These are phyloP conservation scores for Zymoseptoria pseudotritici DNA, from an alignment of 2,329 filamentous ascomycete species.

Conservation along the genomic window DNA sequence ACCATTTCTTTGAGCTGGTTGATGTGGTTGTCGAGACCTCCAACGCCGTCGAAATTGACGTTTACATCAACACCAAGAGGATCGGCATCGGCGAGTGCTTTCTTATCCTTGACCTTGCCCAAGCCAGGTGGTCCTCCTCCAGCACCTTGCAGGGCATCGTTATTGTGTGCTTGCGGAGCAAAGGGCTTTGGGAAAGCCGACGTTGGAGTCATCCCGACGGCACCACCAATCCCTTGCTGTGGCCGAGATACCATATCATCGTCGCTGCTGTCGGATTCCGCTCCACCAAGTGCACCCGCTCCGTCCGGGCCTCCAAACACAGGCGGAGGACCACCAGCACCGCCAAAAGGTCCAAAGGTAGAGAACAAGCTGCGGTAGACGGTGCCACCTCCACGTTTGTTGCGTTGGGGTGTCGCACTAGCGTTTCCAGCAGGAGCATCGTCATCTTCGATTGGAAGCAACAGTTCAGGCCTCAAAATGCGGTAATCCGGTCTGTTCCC, in stretches of 20 bases:
- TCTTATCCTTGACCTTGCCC: slow-evolving; percentile 88
- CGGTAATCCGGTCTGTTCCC: slow-evolving; percentile 76
- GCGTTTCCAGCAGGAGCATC: slow-evolving; percentile 57
- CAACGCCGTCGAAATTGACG: slow-evolving; percentile 90
- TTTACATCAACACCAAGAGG: slow-evolving; percentile 87
- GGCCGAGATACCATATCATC: slow-evolving; percentile 60
- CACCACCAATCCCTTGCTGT: slow-evolving; percentile 52
- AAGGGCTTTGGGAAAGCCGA: slow-evolving; percentile 42
- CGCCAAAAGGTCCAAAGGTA: slow-evolving; percentile 87
- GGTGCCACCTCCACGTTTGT: slow-evolving; percentile 53
- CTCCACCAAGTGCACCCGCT: slow-evolving; percentile 65
- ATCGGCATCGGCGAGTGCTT: slow-evolving; percentile 86
- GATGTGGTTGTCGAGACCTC: slow-evolving; percentile 86
- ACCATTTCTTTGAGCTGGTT: slow-evolving; percentile 99
- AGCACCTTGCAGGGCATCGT: slow-evolving; percentile 48
- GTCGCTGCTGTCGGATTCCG: slow-evolving; percentile 93
- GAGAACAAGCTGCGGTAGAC: slow-evolving; percentile 76
- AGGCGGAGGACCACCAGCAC: slow-evolving; percentile 65
- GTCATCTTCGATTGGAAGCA: slow-evolving; percentile 67
- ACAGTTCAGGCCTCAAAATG: slow-evolving; percentile 67
- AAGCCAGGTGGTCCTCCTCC: slow-evolving; percentile 65
- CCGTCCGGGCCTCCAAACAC: slow-evolving; percentile 69
- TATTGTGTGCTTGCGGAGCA: slow-evolving; percentile 48
- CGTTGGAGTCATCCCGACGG: slow-evolving; percentile 57
- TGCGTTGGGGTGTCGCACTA: slow-evolving; percentile 52